Evolutionary conservation across 1,284 basidiomycete genomes (phyloP).

Genomic region (Thelephora terrestris): DNA sequence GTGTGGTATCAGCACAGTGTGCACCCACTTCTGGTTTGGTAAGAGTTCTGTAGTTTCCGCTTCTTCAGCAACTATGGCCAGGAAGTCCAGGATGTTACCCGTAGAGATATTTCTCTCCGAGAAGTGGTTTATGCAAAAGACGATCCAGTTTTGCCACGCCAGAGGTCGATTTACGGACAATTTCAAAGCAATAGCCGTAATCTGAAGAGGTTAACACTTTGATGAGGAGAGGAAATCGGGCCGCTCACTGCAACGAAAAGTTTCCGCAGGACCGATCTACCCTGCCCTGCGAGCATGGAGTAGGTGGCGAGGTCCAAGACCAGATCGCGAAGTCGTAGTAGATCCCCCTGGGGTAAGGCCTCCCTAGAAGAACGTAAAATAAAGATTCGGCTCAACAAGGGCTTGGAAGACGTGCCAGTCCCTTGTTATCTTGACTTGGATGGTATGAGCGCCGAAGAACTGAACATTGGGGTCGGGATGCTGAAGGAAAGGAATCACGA

Average conservation of each 20-base stretch:
- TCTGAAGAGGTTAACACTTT: slow-evolving; percentile 26
- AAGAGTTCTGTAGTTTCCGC: slow-evolving; percentile 64
- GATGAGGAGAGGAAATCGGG: neutral
- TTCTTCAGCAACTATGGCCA: slow-evolving; percentile 80
- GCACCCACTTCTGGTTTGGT: slow-evolving; percentile 60
- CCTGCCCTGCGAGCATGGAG: slow-evolving; percentile 40
- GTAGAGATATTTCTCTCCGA: slow-evolving; percentile 44
- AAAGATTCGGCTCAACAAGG: neutral
- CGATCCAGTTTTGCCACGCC: slow-evolving; percentile 67
- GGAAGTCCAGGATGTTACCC: slow-evolving; percentile 63
- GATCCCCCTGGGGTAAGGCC: slow-evolving; percentile 46
- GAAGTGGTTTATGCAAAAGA: slow-evolving; percentile 45
- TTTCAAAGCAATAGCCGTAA: slow-evolving; percentile 68
- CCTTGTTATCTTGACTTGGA: slow-evolving; percentile 82
- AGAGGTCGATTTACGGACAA: slow-evolving; percentile 46
- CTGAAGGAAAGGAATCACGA: slow-evolving; percentile 63
- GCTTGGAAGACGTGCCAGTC: slow-evolving; percentile 58
- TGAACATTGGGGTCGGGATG: slow-evolving; percentile 72
- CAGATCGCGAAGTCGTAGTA: slow-evolving; percentile 43
- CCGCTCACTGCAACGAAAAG: slow-evolving; percentile 72
- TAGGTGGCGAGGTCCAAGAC: slow-evolving; percentile 55
- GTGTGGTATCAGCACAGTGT: neutral
- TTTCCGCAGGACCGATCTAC: slow-evolving; percentile 71
- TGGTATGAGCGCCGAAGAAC: slow-evolving; percentile 87
- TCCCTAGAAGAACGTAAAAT: slow-evolving; percentile 33